A percentile compares a stretch with the other conserved stretches of the same genome.
These are phyloP conservation scores for Pyropia yezoensis DNA, from an alignment of 23 red algal genomes.

Conservation along the genomic window DNA sequence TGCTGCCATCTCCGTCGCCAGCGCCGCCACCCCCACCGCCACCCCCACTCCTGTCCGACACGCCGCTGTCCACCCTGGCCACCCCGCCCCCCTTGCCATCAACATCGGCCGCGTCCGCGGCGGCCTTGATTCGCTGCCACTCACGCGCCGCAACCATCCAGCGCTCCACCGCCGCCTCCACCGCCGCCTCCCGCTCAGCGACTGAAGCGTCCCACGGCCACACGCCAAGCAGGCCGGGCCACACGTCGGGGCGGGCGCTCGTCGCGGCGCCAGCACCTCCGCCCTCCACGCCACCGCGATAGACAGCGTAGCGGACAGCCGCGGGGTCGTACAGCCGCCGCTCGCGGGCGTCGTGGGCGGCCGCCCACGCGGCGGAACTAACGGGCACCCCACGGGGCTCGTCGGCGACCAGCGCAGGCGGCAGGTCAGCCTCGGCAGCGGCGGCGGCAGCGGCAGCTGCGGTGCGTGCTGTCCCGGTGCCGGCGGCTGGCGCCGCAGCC, in stretches of 20 bases:
- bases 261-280: background rate
- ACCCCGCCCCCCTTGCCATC: slow-evolving; percentile 6
- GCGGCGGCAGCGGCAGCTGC: slow-evolving; percentile 12
- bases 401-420: slow-evolving; percentile 22
- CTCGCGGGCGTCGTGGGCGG: slow-evolving; percentile 17
- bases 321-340: slow-evolving; percentile 46
- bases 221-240: slow-evolving; percentile 67
- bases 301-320: slow-evolving; percentile 56
- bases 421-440: slow-evolving; percentile 14
- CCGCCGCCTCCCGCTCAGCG: slow-evolving; percentile 21
- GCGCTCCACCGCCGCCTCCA: slow-evolving; percentile 9
- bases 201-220: slow-evolving; percentile 34
- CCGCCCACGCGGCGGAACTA: slow-evolving; percentile 15
- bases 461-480: slow-evolving; percentile 14
- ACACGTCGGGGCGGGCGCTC: slow-evolving; percentile 27
- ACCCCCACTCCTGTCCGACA: slow-evolving; percentile 41
- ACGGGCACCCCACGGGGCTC: slow-evolving; percentile 28
- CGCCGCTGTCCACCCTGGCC: slow-evolving; percentile 12
- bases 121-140: slow-evolving; percentile 12
- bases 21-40: background rate
- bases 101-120: slow-evolving; percentile 27
- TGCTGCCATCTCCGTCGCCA: too few relatives aligned
- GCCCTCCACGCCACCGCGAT: slow-evolving; percentile 70
- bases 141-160: slow-evolving; percentile 26
- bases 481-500: slow-evolving; percentile 1